Conservation (phyloP, 164 flowering plant species). For the Euptelea pleiosperma region DNA sequence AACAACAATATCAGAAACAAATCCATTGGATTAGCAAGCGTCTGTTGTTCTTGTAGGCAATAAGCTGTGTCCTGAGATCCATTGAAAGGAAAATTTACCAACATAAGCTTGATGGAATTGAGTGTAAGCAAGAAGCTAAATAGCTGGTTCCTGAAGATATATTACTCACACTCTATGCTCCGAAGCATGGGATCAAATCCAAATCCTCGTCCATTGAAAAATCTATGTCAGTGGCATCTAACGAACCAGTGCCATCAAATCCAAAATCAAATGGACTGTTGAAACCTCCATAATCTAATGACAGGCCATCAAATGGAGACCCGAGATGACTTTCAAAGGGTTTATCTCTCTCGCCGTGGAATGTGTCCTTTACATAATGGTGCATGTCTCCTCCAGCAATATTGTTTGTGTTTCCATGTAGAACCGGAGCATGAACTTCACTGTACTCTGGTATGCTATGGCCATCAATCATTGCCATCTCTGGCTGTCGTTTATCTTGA, state of each 20-base stretch:
- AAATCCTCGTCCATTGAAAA: constrained; percentile 33
- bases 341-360: constrained; percentile 31
- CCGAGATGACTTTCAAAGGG: constrained; percentile 38
- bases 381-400: constrained; percentile 31
- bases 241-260: constrained; percentile 23
- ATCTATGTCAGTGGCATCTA: constrained; percentile 34
- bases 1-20: not conserved
- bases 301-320: constrained; percentile 34
- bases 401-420: constrained; percentile 29
- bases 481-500: constrained; percentile 27
- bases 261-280: constrained; percentile 36
- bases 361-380: constrained; percentile 39
- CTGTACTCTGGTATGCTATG: constrained; percentile 28
- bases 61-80: too few species aligned
- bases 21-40: too few species aligned
- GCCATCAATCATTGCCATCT: constrained; percentile 23
- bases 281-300: constrained; percentile 34
- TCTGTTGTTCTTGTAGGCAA: too few species aligned
- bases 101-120: not conserved
- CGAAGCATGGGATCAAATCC: constrained; percentile 44
- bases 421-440: constrained; percentile 16
- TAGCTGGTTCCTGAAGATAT: not conserved
- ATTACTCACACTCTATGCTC: constrained; percentile 36
- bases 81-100: not conserved
- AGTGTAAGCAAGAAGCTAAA: not conserved